Evolutionary conservation across 257 asterid species (phyloP), one percentile per base, ranked within the genome.

Genomic region (Scutellaria minor): DNA sequence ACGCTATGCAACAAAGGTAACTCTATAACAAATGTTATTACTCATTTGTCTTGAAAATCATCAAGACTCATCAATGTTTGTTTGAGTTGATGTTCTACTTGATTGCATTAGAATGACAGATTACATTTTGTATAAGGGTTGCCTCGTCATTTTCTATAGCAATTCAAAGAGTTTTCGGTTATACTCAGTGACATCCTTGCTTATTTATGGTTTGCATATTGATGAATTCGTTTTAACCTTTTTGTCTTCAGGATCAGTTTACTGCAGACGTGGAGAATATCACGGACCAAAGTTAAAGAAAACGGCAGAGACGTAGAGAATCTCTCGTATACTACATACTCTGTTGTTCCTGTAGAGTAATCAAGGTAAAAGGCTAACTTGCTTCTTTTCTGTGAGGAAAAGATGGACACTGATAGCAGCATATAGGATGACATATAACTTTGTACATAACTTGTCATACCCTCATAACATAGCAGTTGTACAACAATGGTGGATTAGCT

Each of bases 201-300:
- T 31, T 56, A 27, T 41, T 48, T 24, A 12, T 18, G 55, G 1
- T 10, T 3, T 35, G 46, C 5, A 37, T 9, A 61, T 24, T 54
- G 44, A 52, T 40, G 57, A 7, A 37, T 71, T 59, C 15, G 40
- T 72, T 52, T 68, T 3, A 41, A 31, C 37, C 24, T 40, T 39
- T 72, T 70, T 57, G 56, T 46, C 71, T 76, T 75, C 92, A 91
- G 97, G 90, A 70, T 68, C 31, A 93, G 96, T 75, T 84, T 93
- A 78, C 78, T 80, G 41, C 88, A 78, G 64, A 79, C 50, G 11
- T 93, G 98, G 98, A 85, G 84, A 71, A 71, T 91, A 78, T 84
- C 91, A n/a, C 53, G 94, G 96, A 85, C 80, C 41, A 93, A 85
- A 85, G 81, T 77, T 55, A 85, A 85, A 70, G 78, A 66, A 77